Conservation (phyloP, 192 early-diverging fungal genomes). For the Linnemannia elongata region DNA sequence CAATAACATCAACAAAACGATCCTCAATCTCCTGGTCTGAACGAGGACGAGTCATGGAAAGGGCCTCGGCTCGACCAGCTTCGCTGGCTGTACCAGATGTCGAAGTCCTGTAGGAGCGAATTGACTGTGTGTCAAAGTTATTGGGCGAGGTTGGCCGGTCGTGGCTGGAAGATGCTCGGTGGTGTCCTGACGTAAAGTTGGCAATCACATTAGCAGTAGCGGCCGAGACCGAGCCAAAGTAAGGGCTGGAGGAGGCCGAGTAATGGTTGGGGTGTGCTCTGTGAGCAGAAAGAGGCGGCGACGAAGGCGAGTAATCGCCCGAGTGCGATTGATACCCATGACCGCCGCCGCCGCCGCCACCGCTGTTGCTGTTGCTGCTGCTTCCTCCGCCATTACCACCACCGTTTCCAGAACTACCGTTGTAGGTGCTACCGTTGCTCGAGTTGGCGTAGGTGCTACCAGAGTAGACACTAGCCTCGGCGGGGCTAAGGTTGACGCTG, state of each 20-base stretch:
- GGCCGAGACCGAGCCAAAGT: constrained; percentile 50
- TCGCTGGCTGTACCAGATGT: constrained; percentile 50
- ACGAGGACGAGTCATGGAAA: constrained; percentile 38
- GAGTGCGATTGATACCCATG: constrained; percentile 40
- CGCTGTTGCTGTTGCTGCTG: background rate
- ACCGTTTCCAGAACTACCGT: background rate
- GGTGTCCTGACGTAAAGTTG: constrained; percentile 37
- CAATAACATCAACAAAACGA: constrained; percentile 71
- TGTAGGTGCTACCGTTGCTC: constrained; percentile 14
- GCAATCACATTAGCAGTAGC: constrained; percentile 36
- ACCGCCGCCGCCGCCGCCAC: background rate
- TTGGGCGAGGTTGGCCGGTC: constrained; percentile 49
- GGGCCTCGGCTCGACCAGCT: constrained; percentile 32
- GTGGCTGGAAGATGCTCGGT: constrained; percentile 38
- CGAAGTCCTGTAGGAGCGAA: constrained; percentile 50
- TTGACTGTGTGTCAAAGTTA: constrained; percentile 43
- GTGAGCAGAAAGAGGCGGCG: constrained; percentile 30
- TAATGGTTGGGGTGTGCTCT: constrained; percentile 16
- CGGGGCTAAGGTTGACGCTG: constrained; percentile 34
- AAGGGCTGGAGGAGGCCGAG: constrained; percentile 32
- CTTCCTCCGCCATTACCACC: background rate
- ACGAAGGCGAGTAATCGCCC: constrained; percentile 29
- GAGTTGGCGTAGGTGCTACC: constrained; percentile 17
- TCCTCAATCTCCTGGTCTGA: constrained; percentile 67
- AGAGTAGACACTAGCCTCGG: constrained; percentile 24